These are phyloP conservation scores for Selenicereus undatus DNA, from an alignment of 148 eudicot genomes.

Conservation along the genomic window DNA sequence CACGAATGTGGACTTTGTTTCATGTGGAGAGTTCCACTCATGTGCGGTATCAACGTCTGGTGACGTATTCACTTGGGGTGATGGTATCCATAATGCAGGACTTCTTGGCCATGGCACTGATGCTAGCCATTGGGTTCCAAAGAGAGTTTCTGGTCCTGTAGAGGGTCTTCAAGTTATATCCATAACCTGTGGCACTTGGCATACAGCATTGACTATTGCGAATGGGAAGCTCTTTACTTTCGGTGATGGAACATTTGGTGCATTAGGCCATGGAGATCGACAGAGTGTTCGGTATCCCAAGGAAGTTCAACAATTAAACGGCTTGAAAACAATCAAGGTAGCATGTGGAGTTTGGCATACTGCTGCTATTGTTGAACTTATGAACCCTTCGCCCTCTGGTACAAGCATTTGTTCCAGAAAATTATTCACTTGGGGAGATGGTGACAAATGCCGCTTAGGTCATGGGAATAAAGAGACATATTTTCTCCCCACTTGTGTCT, in stretches of 20 bases:
- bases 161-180: conserved; percentile 69
- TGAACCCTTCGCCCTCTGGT: conserved; percentile 27
- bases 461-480: conserved; percentile 66
- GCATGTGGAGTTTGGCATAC: conserved; percentile 95
- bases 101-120: conserved; percentile 88
- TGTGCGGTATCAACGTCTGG: conserved; percentile 74
- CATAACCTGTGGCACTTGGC: conserved; percentile 81
- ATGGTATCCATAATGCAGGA: conserved; percentile 67
- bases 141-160: conserved; percentile 62
- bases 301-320: conserved; percentile 58
- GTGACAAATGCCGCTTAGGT: conserved; percentile 69
- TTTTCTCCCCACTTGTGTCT: conserved; percentile 66
- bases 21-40: conserved; percentile 81
- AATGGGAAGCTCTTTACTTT: conserved; percentile 66
- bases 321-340: conserved; percentile 60
- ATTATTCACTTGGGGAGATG: conserved; percentile 87
- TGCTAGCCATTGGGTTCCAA: conserved; percentile 82
- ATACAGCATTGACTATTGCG: conserved; percentile 60
- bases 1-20: conserved; percentile 66
- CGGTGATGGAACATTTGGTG: conserved; percentile 88
- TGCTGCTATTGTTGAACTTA: conserved; percentile 74
- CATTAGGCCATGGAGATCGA: conserved; percentile 74
- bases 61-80: conserved; percentile 83
- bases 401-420: conserved; percentile 48
- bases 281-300: conserved; percentile 50